Base-by-base conservation (phyloP, 2,329 filamentous ascomycete genomes). In the Polytolypa hystricis region DNA sequence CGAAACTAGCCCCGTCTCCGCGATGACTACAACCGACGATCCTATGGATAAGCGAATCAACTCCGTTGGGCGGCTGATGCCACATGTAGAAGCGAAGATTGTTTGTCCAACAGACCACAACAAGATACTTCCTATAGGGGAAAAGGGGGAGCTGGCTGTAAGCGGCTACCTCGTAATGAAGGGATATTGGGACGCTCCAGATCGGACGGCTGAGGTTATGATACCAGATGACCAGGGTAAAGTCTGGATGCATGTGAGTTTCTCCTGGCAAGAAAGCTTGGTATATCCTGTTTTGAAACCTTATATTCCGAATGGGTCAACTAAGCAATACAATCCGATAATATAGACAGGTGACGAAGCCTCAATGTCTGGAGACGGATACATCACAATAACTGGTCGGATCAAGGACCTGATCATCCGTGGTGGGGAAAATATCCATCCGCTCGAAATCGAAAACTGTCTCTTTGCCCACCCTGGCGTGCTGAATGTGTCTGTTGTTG, bases 391-490 rank as follows among this genome's bases (percentile, higher is more conserved):
- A 52, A 95, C 86, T 1, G 85, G 87, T 3, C 71, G 87, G 11
- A 89, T 94, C 54, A 96, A 96, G 61, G 91, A 98, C 55, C 62
- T 96, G 37, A 95, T 98, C 49, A 96, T 96, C 54, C 75, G 85
- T 17, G 89, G 84, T 18, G 91, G 91, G 16, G 91, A 96, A 57
- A 98, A 98, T 56, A 94, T 95, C 38, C 84, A 94, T 56, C 91
- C 91, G 0, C 68, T 94, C 4, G 91, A 96, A 58, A 71, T 96
- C 3, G 91, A 98, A 58, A 87, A 93, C 54, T 89, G 78, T 47
- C 69, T 96, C 4, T 77, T 93, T 42, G 73, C 74, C 27, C 79
- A 89, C 53, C 69, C 74, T 2, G 67, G 69, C 3, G 69, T 96
- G 0, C 67, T 70, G 10, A 85, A 95, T 45, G 84, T 77, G 3